Base-by-base conservation (phyloP, 148 eudicot genomes). In the Rhododendron griersonianum region DNA sequence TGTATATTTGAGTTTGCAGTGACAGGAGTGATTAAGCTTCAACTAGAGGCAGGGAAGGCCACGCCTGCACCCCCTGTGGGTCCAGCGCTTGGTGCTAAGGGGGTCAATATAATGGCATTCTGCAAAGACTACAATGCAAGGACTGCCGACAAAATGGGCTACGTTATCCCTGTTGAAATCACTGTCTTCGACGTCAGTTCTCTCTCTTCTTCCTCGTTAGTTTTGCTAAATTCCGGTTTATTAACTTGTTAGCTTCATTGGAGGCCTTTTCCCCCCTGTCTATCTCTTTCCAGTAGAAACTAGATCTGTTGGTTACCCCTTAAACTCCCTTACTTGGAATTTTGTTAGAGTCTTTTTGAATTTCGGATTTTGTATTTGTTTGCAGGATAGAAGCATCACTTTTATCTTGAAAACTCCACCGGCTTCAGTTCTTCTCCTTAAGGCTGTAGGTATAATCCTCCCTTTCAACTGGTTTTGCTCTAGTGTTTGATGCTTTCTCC, bases 31-130 rank as follows among this genome's bases (percentile, higher is more conserved):
- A 92, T 97, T 57, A 95, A 97, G 94, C 92, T 97, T 75, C 98
- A 98, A 15, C 90, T 97, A 76, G 99, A 97, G 83, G 99, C 99
- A 4, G 99, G 99, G 71, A 97, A 95, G 85, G 99, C 98, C 4
- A 95, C 99, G 23, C 98, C 99, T 0, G 98, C 98, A 0, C 99
- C 99, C 11, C 99, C 98, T 1, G 99, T 97, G 2, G 99, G 99
- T 10, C 99, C 99, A 0, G 99, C 99, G 3, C 90, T 97, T 47
- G 99, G 99, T 86, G 94, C 99, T 0, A 97, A 97, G 90, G 99
- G 99, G 75, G 98, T 95, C 28, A 97, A 97, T 84, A 97, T 97
- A 23, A 93, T 95, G 93, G 94, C 95, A 7, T 97, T 97, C 83
- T 97, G 98, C 85, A 97, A 97, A 91, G 99, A 97, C 84, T 97